These are phyloP conservation scores for Lipomyces japonicus DNA, from an alignment of 805 yeast genomes.

Conservation along the genomic window DNA sequence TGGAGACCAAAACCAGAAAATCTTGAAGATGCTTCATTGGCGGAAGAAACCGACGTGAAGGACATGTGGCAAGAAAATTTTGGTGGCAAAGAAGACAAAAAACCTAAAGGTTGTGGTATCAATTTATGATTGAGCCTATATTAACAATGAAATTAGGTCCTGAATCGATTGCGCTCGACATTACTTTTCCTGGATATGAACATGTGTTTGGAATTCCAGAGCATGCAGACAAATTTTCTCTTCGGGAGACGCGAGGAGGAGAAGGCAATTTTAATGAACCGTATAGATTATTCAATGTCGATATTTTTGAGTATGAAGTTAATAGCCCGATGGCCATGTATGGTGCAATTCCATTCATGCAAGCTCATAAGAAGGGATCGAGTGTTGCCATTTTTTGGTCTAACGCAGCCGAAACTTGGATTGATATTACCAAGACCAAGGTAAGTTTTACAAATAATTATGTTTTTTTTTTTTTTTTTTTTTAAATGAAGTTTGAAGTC, in stretches of 20 bases:
- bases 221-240: constrained; percentile 76
- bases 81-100: constrained; percentile 59
- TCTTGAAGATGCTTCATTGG: constrained; percentile 37
- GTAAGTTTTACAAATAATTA: neutral
- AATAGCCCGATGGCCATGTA: constrained; percentile 87
- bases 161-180: constrained; percentile 80
- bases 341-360: constrained; percentile 86
- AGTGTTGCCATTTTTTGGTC: constrained; percentile 86
- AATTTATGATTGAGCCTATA: neutral
- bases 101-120: constrained; percentile 76
- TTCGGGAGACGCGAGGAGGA: constrained; percentile 59
- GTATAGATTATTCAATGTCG: constrained; percentile 86
- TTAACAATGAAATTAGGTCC: constrained; percentile 47
- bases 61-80: constrained; percentile 71
- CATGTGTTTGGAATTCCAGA: constrained; percentile 94
- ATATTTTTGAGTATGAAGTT: constrained; percentile 87
- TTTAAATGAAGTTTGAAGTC: neutral
- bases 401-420: constrained; percentile 87
- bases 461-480: neutral
- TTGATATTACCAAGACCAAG: constrained; percentile 54
- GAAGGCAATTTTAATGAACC: constrained; percentile 52
- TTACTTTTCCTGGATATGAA: constrained; percentile 55
- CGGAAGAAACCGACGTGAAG: constrained; percentile 55
- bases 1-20: constrained; percentile 50
- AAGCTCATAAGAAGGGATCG: constrained; percentile 56